Percentiles rank a stretch among this genome's conserved stretches.
phyloP scores from a whole-genome alignment of 1,284 basidiomycete genomes.

The Ceraceosorus guamensis region DNA sequence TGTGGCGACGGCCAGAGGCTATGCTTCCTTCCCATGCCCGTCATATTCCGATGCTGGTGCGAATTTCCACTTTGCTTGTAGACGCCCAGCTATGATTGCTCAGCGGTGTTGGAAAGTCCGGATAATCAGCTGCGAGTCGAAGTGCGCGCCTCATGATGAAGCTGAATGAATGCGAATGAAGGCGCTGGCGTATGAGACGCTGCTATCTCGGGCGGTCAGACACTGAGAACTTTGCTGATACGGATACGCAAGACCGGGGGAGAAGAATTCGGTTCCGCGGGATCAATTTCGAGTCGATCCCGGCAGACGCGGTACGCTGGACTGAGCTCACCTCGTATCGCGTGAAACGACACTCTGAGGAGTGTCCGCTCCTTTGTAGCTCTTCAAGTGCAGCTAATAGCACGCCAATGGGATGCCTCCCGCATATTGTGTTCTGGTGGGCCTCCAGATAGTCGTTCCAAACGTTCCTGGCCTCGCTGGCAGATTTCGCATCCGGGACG shows the following conservation, averaged over 20 bases:
- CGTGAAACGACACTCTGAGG: constrained; percentile 30
- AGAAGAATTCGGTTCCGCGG: no score
- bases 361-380: constrained; percentile 54
- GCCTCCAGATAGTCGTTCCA: constrained; percentile 62
- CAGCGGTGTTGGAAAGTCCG: no score
- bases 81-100: no score
- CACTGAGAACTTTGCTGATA: constrained; percentile 70
- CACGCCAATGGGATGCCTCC: constrained; percentile 88
- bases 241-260: not conserved
- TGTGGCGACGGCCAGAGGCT: no score
- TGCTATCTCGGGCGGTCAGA: constrained; percentile 64
- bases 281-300: no score
- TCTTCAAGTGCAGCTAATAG: constrained; percentile 67
- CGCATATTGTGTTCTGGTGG: constrained; percentile 95
- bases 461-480: constrained; percentile 18
- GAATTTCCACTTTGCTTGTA: no score
- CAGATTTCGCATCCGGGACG: constrained; percentile 18
- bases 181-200: constrained; percentile 91
- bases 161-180: constrained; percentile 52
- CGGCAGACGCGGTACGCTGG: constrained; percentile 14
- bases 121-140: no score
- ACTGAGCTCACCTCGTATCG: constrained; percentile 28
- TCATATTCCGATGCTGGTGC: no score
- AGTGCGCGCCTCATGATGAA: no score
- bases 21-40: no score